phyloP scores from a whole-genome alignment of 352 stramenopile genomes.

The Stephanocyclus meneghinianus region DNA sequence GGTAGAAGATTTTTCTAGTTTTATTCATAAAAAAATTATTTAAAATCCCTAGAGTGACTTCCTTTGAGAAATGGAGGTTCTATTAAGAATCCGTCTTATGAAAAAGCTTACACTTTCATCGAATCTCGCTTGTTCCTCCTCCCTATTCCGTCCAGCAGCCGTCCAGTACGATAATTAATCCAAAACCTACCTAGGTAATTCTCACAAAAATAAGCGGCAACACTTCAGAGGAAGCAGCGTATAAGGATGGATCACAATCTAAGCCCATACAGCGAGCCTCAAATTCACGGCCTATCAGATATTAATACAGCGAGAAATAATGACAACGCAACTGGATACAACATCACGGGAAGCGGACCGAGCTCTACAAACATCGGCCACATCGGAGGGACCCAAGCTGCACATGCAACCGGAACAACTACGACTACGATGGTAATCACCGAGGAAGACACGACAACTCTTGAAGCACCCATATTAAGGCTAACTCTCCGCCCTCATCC shows the following conservation, averaged over 20 bases:
- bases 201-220: too few species aligned
- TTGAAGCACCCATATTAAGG: constrained; percentile 25
- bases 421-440: constrained; percentile 34
- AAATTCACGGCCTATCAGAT: not conserved
- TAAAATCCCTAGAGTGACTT: too few species aligned
- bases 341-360: not conserved
- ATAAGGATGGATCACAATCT: not conserved
- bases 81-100: too few species aligned
- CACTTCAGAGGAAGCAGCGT: not conserved
- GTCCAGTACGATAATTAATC: too few species aligned
- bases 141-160: too few species aligned
- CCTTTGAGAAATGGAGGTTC: too few species aligned
- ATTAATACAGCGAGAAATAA: not conserved
- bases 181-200: too few species aligned
- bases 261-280: not conserved
- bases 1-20: too few species aligned
- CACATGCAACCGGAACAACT: constrained; percentile 4
- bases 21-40: too few species aligned
- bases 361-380: too few species aligned
- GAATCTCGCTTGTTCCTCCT: too few species aligned
- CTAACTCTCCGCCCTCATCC: constrained; percentile 29
- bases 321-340: not conserved
- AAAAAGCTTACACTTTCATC: too few species aligned
- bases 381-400: not conserved
- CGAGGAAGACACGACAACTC: constrained; percentile 16